A percentile compares a stretch with the other conserved stretches of the same genome.
phyloP scores from a whole-genome alignment of 805 yeast species.

The Candida golubevii region DNA sequence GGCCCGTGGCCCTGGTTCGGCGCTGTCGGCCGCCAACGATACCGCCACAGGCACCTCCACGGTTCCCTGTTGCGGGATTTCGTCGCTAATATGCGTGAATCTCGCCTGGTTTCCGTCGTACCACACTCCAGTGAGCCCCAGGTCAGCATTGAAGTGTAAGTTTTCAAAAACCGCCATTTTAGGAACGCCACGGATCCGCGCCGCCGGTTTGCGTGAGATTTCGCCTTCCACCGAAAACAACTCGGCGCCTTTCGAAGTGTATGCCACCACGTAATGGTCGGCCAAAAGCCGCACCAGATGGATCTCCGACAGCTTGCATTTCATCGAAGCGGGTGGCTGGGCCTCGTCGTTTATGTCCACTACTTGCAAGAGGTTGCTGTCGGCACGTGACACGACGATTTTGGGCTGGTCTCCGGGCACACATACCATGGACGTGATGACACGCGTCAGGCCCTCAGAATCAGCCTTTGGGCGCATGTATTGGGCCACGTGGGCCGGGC shows the following conservation, averaged over 20 bases:
- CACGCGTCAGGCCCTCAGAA: neutral
- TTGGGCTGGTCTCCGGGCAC: constrained; percentile 6
- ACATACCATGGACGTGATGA: neutral
- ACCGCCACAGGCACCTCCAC: constrained; percentile 22
- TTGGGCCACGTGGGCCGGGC: neutral
- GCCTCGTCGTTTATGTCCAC: constrained; percentile 7
- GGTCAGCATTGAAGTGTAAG: constrained; percentile 27
- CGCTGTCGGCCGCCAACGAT: constrained; percentile 17
- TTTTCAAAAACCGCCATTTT: constrained; percentile 18
- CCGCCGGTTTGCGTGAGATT: constrained; percentile 5
- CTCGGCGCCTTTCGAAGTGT: constrained; percentile 29
- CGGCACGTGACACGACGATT: constrained; percentile 3
- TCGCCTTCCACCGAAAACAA: constrained; percentile 21
- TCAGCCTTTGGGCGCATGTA: neutral
- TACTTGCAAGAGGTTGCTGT: constrained; percentile 5
- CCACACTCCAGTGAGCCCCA: constrained; percentile 39
- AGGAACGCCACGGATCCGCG: constrained; percentile 9
- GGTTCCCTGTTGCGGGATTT: constrained; percentile 11
- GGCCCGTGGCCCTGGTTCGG: constrained; percentile 14
- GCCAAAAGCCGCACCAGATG: constrained; percentile 5
- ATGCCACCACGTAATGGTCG: constrained; percentile 18
- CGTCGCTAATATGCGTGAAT: constrained; percentile 17
- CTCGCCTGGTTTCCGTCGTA: constrained; percentile 29
- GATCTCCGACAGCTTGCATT: constrained; percentile 6
- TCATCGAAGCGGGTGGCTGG: constrained; percentile 1